These are phyloP conservation scores for Didymella arachidicola DNA, from an alignment of 2,329 filamentous ascomycete genomes.

Conservation along the genomic window DNA sequence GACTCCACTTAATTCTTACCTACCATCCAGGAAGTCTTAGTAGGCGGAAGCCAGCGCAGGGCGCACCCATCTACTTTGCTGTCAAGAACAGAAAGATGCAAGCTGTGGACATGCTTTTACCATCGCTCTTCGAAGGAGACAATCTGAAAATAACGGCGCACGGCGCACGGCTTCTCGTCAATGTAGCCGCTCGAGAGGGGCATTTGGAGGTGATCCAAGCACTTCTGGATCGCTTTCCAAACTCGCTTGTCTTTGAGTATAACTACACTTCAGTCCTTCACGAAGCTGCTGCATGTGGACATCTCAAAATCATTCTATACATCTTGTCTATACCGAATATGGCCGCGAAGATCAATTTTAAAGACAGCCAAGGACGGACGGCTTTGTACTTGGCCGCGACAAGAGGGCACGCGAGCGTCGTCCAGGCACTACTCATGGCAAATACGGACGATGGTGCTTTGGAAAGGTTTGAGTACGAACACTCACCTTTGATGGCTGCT, in stretches of 20 bases:
- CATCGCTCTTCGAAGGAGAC: not conserved
- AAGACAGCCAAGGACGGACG: not conserved
- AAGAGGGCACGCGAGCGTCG: not conserved
- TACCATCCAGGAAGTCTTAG: not conserved
- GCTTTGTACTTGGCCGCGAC: not conserved
- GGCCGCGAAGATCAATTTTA: not conserved
- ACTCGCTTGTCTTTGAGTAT: not conserved
- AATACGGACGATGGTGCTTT: not conserved
- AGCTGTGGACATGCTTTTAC: not conserved
- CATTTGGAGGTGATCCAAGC: not conserved
- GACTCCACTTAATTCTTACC: not conserved
- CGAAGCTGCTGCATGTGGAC: not conserved
- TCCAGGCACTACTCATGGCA: not conserved
- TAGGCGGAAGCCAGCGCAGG: too few relatives aligned
- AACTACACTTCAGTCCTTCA: not conserved
- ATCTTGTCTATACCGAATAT: not conserved
- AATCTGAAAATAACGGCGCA: not conserved
- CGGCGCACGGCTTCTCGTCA: not conserved
- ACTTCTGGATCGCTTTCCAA: not conserved
- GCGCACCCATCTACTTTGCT: not conserved
- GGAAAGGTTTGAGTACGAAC: not conserved
- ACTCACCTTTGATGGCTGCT: not conserved
- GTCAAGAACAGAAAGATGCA: not conserved
- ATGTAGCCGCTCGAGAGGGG: not conserved
- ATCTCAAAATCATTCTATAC: not conserved